phyloP scores from a whole-genome alignment of 768 basidiomycete genomes.

The Amyloporia xantha region DNA sequence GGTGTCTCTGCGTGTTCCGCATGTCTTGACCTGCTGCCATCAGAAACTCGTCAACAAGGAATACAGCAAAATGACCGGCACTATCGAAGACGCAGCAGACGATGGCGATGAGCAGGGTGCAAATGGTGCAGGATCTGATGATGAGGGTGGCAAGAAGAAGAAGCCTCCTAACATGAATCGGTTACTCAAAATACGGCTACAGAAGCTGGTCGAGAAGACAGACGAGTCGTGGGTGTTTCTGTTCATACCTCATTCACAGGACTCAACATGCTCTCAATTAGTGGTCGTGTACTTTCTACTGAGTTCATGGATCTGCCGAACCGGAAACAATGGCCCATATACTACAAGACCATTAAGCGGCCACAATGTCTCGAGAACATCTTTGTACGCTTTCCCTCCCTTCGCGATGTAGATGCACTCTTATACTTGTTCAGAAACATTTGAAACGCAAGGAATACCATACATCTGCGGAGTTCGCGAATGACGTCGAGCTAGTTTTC shows the following conservation, averaged over 20 bases:
- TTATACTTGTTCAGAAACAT: conserved; percentile 48
- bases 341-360: conserved; percentile 73
- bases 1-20: neutral
- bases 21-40: neutral
- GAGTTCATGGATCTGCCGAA: conserved; percentile 85
- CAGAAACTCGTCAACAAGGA: conserved; percentile 46
- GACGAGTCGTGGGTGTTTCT: conserved; percentile 52
- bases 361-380: conserved; percentile 77
- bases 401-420: neutral
- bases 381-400: conserved; percentile 42
- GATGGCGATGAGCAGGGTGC: conserved; percentile 31
- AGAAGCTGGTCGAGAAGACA: conserved; percentile 67
- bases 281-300: conserved; percentile 59
- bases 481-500: conserved; percentile 87
- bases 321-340: conserved; percentile 70
- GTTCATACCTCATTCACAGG: conserved; percentile 2
- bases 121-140: conserved; percentile 35
- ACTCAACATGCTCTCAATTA: conserved; percentile 22
- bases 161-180: conserved; percentile 61
- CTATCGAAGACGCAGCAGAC: conserved; percentile 25
- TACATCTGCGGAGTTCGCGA: conserved; percentile 62
- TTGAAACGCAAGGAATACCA: conserved; percentile 76
- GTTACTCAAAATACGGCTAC: conserved; percentile 59
- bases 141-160: conserved; percentile 40
- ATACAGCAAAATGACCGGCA: conserved; percentile 40